Evolutionary conservation across 192 early-diverging fungal species (phyloP).

Genomic region (Coemansia sp.): DNA sequence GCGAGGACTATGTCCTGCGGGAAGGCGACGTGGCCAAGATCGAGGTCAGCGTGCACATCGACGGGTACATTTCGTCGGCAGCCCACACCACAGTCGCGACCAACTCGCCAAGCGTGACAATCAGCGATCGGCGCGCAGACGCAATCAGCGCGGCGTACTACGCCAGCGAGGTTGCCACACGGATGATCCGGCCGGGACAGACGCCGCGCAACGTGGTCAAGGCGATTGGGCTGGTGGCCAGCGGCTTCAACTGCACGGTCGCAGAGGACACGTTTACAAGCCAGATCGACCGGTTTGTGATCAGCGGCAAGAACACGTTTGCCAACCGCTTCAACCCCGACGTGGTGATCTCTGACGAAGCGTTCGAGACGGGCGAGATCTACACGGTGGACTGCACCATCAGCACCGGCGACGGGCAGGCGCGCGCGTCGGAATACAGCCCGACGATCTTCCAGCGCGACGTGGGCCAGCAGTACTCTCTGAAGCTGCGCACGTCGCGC

Average conservation of each 20-base stretch:
- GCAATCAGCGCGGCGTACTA: conserved; percentile 80
- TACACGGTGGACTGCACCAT: conserved; percentile 72
- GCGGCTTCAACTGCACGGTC: conserved; percentile 65
- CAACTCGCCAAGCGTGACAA: conserved; percentile 58
- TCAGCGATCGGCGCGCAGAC: conserved; percentile 72
- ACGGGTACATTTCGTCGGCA: conserved; percentile 83
- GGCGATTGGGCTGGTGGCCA: conserved; percentile 59
- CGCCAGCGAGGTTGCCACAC: conserved; percentile 77
- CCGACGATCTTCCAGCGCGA: conserved; percentile 71
- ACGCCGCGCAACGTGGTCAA: conserved; percentile 58
- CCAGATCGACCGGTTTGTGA: conserved; percentile 74
- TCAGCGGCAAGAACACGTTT: conserved; percentile 64
- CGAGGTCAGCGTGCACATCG: conserved; percentile 87
- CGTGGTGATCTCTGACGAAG: conserved; percentile 62
- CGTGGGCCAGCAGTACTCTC: conserved; percentile 69
- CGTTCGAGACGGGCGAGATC: conserved; percentile 68
- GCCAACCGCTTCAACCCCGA: conserved; percentile 62
- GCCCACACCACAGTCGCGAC: conserved; percentile 81
- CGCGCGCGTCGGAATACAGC: conserved; percentile 54
- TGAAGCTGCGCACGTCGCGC: conserved; percentile 65
- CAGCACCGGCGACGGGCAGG: conserved; percentile 64
- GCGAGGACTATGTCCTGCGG: conserved; percentile 64
- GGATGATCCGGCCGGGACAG: conserved; percentile 76
- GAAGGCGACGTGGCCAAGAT: conserved; percentile 87
- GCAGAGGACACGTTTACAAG: conserved; percentile 67